Evolutionary conservation across 2,329 filamentous ascomycete species (phyloP), one percentile per base, ranked within the genome.

Genomic region (Alternaria gaisen): DNA sequence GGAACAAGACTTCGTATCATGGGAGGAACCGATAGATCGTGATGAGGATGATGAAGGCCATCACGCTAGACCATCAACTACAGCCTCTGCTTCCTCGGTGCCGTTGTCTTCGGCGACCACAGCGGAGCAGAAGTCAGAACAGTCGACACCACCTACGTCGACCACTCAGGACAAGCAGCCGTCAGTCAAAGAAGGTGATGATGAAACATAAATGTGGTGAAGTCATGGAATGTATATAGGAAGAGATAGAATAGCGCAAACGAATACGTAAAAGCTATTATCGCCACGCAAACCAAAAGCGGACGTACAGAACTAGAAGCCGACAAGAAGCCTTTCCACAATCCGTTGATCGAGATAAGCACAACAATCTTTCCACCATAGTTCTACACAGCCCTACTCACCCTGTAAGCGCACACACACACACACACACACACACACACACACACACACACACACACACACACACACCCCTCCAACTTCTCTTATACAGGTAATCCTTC

Each of bases 21-120:
- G 74, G 9, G 70, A 73, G 12, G 66, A 74, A 43, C 10, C 50
- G 0, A 56, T 74, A n/a, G 71, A 73, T 44, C 50, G 54, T 1
- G 72, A 74, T 22, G 72, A 72, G 36, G 67, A 65, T 28, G 61
- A 60, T 2, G 40, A 59, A 4, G 30, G n/a, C 4, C 28, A 55
- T 9, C 44, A 38, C 20, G 42, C 36, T 1, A 52, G 46, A 22
- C 26, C 46, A 9, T 30, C 20, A 9, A 56, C 18, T n/a, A n/a
- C 20, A 41, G 30, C n/a, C 11, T 41, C 32, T 41, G 14, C 50
- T 18, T 22, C 32, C 16, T 18, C 36, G 7, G 12, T 16, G 14
- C 32, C 32, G 14, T 14, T 16, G 6, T 36, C 32, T 14, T 16
- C 32, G 14, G 12, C 32, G 6, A 6, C 32, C 14, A 36, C 32